phyloP scores from a whole-genome alignment of 352 stramenopile species.

The Pythium insidiosum region DNA sequence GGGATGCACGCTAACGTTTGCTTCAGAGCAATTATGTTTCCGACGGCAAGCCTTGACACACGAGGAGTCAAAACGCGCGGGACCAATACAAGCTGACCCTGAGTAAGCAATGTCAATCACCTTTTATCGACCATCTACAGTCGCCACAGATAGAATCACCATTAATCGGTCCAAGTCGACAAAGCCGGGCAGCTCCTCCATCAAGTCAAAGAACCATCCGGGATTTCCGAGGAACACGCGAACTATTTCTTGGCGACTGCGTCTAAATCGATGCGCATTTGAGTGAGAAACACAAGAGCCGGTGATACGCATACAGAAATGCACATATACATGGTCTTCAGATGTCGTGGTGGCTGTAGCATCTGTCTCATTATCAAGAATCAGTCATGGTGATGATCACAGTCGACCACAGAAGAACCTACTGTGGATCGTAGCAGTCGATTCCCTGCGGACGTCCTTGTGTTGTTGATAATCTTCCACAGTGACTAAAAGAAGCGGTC shows the following conservation, averaged over 20 bases:
- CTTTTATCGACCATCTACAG: not conserved
- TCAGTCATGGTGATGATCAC: not conserved
- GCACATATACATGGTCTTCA: conserved; percentile 67
- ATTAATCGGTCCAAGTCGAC: conserved; percentile 66
- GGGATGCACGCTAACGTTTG: conserved; percentile 67
- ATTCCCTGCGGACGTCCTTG: conserved; percentile 67
- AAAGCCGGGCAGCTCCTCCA: conserved; percentile 66
- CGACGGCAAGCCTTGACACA: conserved; percentile 60
- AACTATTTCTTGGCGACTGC: conserved; percentile 64
- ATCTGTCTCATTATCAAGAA: conserved; percentile 29
- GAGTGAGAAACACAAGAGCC: too few relatives aligned
- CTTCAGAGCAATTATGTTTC: conserved; percentile 80
- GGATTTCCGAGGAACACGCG: conserved; percentile 71
- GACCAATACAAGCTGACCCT: conserved; percentile 72
- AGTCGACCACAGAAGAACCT: conserved; percentile 1
- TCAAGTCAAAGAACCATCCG: conserved; percentile 74
- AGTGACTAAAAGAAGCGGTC: conserved; percentile 34
- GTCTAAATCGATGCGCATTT: conserved; percentile 13
- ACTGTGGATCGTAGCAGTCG: conserved; percentile 73
- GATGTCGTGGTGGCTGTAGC: conserved; percentile 60
- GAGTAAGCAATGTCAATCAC: not conserved
- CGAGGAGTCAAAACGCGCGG: conserved; percentile 69
- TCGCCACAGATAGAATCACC: conserved; percentile 17
- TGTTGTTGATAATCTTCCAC: conserved; percentile 71
- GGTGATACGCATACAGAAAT: too few relatives aligned